A percentile compares a stretch with the other conserved stretches of the same genome.
Evolutionary conservation across 202 grass and related monocot genomes (phyloP).

Genomic region (Cymbopogon flexuosus): DNA sequence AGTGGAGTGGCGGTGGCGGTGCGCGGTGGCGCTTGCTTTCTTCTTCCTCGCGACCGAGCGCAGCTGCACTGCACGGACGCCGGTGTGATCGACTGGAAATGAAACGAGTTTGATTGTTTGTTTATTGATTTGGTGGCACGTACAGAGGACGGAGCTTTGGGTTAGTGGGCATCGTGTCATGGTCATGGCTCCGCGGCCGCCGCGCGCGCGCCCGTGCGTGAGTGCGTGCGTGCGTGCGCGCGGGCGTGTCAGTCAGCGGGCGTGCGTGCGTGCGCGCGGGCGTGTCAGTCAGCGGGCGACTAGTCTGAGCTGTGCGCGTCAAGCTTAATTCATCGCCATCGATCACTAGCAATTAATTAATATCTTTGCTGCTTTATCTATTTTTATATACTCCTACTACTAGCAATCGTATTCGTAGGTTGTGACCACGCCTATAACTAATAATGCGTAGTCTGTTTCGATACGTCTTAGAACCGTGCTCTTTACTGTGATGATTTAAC

Average conservation of each 20-base stretch:
- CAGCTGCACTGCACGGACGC: background rate
- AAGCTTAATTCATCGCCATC: background rate
- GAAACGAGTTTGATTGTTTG: no score
- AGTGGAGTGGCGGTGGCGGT: no score
- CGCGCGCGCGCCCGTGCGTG: no score
- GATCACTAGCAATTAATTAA: background rate
- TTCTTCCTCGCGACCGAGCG: background rate
- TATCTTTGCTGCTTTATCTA: background rate
- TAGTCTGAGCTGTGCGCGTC: background rate
- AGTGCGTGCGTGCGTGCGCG: background rate
- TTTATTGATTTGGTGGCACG: no score
- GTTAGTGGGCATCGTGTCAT: no score
- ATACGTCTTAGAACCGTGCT: no score
- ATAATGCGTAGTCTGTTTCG: background rate
- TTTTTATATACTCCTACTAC: background rate
- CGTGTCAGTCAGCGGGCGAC: slow-evolving; percentile 21
- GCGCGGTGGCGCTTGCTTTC: background rate
- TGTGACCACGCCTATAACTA: background rate
- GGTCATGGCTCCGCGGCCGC: no score
- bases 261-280: background rate
- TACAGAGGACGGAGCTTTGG: no score
- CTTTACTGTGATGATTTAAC: no score
- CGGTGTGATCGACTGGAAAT: no score
- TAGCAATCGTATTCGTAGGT: background rate
- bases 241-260: background rate